Evolutionary conservation across 345 rosid genomes (phyloP).

Genomic region (Eucalyptus sp.): DNA sequence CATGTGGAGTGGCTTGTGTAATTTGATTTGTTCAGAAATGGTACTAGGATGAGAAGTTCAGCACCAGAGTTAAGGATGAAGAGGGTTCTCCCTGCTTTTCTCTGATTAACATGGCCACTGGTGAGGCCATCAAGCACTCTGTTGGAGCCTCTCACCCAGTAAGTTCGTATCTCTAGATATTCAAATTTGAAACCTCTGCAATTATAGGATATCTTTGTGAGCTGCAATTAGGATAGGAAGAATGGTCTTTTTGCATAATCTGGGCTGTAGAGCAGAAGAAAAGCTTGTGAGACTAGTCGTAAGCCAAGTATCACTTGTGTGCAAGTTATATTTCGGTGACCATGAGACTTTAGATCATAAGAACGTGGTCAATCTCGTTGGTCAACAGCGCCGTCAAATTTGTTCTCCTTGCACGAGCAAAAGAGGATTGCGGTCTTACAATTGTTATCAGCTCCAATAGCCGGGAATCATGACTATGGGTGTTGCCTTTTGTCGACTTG

Average conservation of each 20-base stretch:
- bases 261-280: background rate
- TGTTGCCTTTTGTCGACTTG: background rate
- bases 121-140: constrained; percentile 81
- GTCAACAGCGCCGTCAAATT: background rate
- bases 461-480: background rate
- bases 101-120: constrained; percentile 75
- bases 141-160: constrained; percentile 68
- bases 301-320: background rate
- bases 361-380: background rate
- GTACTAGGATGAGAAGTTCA: constrained; percentile 80
- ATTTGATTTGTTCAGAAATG: constrained; percentile 42
- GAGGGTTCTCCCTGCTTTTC: constrained; percentile 78
- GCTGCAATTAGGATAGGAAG: background rate
- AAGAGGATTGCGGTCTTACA: background rate
- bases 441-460: background rate
- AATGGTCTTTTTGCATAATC: background rate
- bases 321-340: background rate
- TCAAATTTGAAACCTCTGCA: background rate
- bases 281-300: background rate
- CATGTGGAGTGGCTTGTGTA: background rate
- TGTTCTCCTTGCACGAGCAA: background rate
- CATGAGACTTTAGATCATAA: background rate
- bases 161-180: constrained; percentile 4
- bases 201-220: background rate
- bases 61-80: constrained; percentile 67